Evolutionary conservation across 139 green algal species (phyloP), one percentile per base, ranked within the genome.

Genomic region (Zygnema cylindricum): DNA sequence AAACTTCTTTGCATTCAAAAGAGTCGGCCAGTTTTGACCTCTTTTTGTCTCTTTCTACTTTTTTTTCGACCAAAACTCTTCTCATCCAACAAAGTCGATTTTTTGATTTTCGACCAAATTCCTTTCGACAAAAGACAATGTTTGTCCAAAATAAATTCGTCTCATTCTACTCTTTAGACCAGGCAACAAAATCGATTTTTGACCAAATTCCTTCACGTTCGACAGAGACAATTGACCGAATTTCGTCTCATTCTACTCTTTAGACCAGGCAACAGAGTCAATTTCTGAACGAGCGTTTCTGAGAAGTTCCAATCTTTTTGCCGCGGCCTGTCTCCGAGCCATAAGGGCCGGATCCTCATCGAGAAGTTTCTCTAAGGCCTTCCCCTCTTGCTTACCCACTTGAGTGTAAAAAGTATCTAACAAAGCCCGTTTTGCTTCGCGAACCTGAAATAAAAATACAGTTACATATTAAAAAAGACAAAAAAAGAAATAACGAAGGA

Each of bases 331-430:
- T 2, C 84, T 43, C 1, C 69, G 21, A 1, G 33, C 43, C 69
- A 89, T 89, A 33, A 84, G 33, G 7, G 30, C n/a, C 1, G 69
- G 30, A 25, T 89, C 84, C 69, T 89, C 84, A 25, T 84, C 69
- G 22, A 89, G n/a, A 32, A 84, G 69, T 2, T 69, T n/a, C 36
- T 33, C 30, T 23, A 89, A 38, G 21, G 81, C 2, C 1, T 78
- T 77, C 1, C 22, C 36, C 84, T 89, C 73, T 30, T 76, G 21
- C 39, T 57, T 43, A 1, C 85, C 85, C 11, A 89, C 73, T 40
- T 75, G 25, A 7, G 63, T n/a, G 71, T 89, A 89, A 77, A 89
- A 89, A 32, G 23, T 35, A 41, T 89, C 71, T 7, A 89, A 3
- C 1, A 89, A 32, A 32, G 33, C 40, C 11, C 40, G 21, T 73